Evolutionary conservation across 164 flowering plant genomes (phyloP).

Genomic region (Tetrastigma voinierianum): DNA sequence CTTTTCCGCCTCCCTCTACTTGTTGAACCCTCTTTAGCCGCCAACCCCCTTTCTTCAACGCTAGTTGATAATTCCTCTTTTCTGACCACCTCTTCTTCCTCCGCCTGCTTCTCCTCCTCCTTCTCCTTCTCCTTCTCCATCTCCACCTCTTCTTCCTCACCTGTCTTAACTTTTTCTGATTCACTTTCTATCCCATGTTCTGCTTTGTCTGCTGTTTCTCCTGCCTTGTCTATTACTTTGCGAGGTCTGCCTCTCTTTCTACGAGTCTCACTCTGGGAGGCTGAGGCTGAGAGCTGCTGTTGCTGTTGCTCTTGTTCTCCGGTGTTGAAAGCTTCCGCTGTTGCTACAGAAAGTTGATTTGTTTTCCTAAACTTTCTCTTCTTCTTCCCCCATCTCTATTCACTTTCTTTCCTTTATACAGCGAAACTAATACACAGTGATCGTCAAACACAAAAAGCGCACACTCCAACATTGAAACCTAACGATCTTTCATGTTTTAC

Average conservation of each 20-base stretch:
- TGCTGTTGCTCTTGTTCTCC: conserved; percentile 16
- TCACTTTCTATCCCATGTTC: conserved; percentile 10
- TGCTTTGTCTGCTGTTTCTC: conserved; percentile 14
- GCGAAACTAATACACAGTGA: neutral
- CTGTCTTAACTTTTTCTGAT: conserved; percentile 25
- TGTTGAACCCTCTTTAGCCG: conserved; percentile 12
- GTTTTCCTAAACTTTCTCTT: conserved; percentile 26
- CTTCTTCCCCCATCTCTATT: conserved; percentile 39
- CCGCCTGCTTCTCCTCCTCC: neutral
- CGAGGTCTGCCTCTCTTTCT: conserved; percentile 65
- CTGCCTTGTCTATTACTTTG: conserved; percentile 33
- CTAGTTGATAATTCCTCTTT: neutral
- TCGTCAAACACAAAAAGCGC: neutral
- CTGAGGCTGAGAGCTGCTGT: conserved; percentile 7
- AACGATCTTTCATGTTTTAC: no score
- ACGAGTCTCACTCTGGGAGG: conserved; percentile 28
- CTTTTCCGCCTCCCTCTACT: conserved; percentile 56
- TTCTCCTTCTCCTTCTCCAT: no score
- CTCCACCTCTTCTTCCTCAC: conserved; percentile 11
- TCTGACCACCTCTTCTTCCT: conserved; percentile 4
- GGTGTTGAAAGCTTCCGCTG: conserved; percentile 36
- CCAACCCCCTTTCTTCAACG: neutral
- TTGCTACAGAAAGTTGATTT: conserved; percentile 37
- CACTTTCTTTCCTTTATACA: neutral
- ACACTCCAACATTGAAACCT: neutral